Conservation (phyloP, 352 stramenopile species). For the Phytophthora citricola region DNA sequence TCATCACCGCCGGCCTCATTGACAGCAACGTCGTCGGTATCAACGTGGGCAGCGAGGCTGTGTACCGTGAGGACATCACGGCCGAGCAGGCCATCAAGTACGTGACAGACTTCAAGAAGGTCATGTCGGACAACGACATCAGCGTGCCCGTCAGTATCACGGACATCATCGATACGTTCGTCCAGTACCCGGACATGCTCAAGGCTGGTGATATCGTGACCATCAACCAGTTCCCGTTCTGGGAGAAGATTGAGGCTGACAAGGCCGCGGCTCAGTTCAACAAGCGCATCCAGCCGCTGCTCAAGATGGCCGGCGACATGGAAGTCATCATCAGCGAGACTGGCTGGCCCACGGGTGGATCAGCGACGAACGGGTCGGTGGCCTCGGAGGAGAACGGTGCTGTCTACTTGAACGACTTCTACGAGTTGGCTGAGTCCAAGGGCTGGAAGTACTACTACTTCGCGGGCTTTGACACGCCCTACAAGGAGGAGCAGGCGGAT, state of each 20-base stretch:
- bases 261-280: conserved; percentile 78
- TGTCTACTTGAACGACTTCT: conserved; percentile 84
- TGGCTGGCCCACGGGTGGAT: conserved; percentile 74
- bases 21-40: conserved; percentile 86
- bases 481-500: conserved; percentile 65
- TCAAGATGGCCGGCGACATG: conserved; percentile 69
- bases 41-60: conserved; percentile 83
- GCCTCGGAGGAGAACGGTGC: conserved; percentile 62
- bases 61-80: conserved; percentile 84
- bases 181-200: conserved; percentile 80
- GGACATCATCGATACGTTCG: conserved; percentile 83
- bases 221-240: conserved; percentile 89
- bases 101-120: conserved; percentile 76
- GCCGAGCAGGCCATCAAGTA: conserved; percentile 73
- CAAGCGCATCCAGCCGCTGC: conserved; percentile 69
- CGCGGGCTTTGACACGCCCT: conserved; percentile 81
- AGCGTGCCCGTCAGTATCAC: conserved; percentile 74
- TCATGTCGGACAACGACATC: conserved; percentile 66
- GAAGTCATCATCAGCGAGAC: conserved; percentile 87
- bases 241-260: conserved; percentile 66
- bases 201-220: conserved; percentile 80
- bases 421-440: conserved; percentile 60
- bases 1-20: conserved; percentile 65
- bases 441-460: conserved; percentile 92
- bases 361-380: conserved; percentile 65